These are phyloP conservation scores for Aspergillus piperis DNA, from an alignment of 2,329 filamentous ascomycete species.

Conservation along the genomic window DNA sequence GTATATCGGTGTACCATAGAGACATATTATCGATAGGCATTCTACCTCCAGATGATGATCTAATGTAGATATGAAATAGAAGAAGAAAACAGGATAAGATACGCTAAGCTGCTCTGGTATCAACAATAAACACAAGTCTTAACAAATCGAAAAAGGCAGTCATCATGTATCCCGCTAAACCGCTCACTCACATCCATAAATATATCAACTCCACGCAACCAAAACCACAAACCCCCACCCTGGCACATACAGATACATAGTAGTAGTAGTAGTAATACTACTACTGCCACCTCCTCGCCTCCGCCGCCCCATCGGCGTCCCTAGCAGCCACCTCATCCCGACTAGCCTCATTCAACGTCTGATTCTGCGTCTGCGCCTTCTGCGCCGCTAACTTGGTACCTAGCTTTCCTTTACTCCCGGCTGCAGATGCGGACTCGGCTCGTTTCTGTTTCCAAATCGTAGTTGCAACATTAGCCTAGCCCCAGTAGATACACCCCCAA, in stretches of 20 bases:
- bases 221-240: background rate
- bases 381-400: constrained; percentile 71
- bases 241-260: background rate
- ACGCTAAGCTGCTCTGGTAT: constrained; percentile 1
- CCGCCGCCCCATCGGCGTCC: constrained; percentile 65
- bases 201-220: background rate
- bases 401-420: constrained; percentile 63
- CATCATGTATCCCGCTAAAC: background rate
- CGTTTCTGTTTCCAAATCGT: constrained; percentile 58
- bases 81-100: background rate
- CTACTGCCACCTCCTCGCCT: constrained; percentile 61
- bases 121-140: background rate
- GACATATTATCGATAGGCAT: constrained; percentile 1
- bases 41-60: too few species aligned
- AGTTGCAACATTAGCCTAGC: background rate
- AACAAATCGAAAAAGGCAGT: background rate
- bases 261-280: background rate
- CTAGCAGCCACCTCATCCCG: constrained; percentile 64
- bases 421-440: constrained; percentile 54
- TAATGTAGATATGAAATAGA: background rate
- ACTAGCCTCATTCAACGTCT: constrained; percentile 69
- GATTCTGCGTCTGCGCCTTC: constrained; percentile 69
- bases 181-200: too few species aligned
- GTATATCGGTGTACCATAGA: constrained; percentile 18
- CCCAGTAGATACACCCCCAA: background rate